Evolutionary conservation across 2,329 filamentous ascomycete genomes (phyloP).

Genomic region (Ceratocystis albifundus): DNA sequence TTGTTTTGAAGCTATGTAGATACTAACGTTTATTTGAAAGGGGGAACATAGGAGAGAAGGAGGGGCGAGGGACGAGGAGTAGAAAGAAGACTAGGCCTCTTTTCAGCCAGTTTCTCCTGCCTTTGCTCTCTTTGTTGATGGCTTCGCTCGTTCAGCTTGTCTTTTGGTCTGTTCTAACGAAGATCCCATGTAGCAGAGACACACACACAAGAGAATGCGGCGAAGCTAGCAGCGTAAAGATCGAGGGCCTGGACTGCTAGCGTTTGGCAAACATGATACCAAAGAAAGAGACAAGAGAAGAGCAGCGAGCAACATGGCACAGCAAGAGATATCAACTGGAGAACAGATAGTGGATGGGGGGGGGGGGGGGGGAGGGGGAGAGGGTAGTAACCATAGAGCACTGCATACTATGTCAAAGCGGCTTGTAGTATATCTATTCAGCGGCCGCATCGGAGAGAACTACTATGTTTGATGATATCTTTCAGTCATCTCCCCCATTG

Average conservation of each 20-base stretch:
- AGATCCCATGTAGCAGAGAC: background rate
- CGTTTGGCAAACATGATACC: background rate
- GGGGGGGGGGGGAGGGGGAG: no score
- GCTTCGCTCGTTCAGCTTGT: background rate
- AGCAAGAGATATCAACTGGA: background rate
- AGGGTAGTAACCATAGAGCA: no score
- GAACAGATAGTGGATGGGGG: no score
- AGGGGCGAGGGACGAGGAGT: background rate
- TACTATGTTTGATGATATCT: slow-evolving; percentile 10
- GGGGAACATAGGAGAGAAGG: background rate
- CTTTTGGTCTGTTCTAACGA: background rate
- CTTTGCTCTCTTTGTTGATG: background rate
- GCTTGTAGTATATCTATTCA: background rate
- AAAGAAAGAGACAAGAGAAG: background rate
- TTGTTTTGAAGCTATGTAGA: slow-evolving; percentile 6
- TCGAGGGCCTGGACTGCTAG: background rate
- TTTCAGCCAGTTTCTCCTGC: background rate
- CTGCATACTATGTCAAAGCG: background rate
- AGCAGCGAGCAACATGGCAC: background rate
- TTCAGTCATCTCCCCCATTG: slow-evolving; percentile 1
- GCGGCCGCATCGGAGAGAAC: background rate
- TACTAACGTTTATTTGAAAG: background rate
- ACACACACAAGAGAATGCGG: background rate
- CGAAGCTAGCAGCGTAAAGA: background rate
- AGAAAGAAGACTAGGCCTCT: background rate